Evolutionary conservation across 164 flowering plant species (phyloP).

Genomic region (Nymphaea colorata): DNA sequence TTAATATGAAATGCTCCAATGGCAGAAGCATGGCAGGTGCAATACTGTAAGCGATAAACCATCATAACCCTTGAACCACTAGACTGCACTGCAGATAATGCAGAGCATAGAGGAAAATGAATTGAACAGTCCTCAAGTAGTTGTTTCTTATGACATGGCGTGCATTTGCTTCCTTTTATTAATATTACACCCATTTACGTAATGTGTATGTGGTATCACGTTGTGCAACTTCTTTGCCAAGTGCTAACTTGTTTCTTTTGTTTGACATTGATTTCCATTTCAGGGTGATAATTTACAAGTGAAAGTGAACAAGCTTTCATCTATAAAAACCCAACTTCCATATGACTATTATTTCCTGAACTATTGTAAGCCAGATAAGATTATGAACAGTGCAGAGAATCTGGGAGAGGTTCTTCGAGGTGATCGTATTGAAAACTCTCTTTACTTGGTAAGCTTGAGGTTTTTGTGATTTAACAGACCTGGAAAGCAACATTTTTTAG

Average conservation of each 20-base stretch:
- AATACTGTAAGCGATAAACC: no score
- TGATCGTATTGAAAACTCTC: constrained; percentile 60
- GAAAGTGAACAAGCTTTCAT: constrained; percentile 60
- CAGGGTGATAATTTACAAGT: constrained; percentile 47
- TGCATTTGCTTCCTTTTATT: no score
- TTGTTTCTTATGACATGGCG: no score
- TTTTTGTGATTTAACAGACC: neutral
- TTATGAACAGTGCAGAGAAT: constrained; percentile 47
- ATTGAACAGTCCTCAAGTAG: no score
- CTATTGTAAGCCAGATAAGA: constrained; percentile 35
- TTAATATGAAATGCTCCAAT: no score
- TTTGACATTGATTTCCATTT: neutral
- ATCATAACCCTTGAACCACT: no score
- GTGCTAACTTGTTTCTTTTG: neutral
- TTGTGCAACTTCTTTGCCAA: no score
- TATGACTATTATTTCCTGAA: constrained; percentile 48
- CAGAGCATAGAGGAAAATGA: no score
- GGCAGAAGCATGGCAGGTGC: no score
- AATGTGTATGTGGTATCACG: no score
- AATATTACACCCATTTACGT: no score
- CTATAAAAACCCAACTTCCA: constrained; percentile 56
- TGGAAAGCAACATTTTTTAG: neutral
- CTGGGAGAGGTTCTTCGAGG: constrained; percentile 66
- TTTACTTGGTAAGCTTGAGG: constrained; percentile 28
- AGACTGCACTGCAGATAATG: no score